A percentile compares a stretch with the other conserved stretches of the same genome.
These are phyloP conservation scores for Collybia mongolica DNA, from an alignment of 768 basidiomycete genomes.

Conservation along the genomic window DNA sequence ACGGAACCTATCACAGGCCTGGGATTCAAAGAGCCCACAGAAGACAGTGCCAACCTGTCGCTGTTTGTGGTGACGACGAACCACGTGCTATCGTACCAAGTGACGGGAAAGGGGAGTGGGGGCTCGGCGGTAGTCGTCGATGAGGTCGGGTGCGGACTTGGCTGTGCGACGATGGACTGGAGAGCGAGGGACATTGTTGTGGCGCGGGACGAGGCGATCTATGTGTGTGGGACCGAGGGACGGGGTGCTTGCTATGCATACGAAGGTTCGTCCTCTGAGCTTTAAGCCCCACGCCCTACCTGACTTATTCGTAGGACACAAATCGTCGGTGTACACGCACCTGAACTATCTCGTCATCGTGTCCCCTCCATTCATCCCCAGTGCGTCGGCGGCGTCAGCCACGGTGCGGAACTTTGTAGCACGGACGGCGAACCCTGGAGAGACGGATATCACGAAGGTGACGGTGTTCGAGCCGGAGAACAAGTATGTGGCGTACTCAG, in stretches of 20 bases:
- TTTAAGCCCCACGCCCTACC: background rate
- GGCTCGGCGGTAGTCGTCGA: conserved; percentile 71
- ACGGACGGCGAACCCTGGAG: conserved; percentile 38
- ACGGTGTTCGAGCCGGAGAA: conserved; percentile 91
- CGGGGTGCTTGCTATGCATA: conserved; percentile 86
- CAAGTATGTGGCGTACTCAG: conserved; percentile 84
- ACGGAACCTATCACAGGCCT: conserved; percentile 92
- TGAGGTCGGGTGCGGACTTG: conserved; percentile 81
- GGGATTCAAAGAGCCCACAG: conserved; percentile 73
- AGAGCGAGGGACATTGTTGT: conserved; percentile 73
- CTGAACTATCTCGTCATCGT: conserved; percentile 88
- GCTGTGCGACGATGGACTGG: conserved; percentile 84
- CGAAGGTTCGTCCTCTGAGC: conserved; percentile 59
- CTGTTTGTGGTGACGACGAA: conserved; percentile 90
- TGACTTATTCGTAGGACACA: conserved; percentile 48
- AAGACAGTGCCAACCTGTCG: conserved; percentile 42
- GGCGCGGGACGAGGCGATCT: conserved; percentile 90
- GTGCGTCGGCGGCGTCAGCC: conserved; percentile 62
- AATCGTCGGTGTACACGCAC: conserved; percentile 74
- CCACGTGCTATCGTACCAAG: conserved; percentile 73
- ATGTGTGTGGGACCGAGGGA: conserved; percentile 79
- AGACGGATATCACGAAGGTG: conserved; percentile 71
- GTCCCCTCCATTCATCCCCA: conserved; percentile 77
- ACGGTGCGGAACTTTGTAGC: conserved; percentile 76
- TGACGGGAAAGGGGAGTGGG: conserved; percentile 69